phyloP scores from a whole-genome alignment of 257 asterid species.

The Scutellaria minor region DNA sequence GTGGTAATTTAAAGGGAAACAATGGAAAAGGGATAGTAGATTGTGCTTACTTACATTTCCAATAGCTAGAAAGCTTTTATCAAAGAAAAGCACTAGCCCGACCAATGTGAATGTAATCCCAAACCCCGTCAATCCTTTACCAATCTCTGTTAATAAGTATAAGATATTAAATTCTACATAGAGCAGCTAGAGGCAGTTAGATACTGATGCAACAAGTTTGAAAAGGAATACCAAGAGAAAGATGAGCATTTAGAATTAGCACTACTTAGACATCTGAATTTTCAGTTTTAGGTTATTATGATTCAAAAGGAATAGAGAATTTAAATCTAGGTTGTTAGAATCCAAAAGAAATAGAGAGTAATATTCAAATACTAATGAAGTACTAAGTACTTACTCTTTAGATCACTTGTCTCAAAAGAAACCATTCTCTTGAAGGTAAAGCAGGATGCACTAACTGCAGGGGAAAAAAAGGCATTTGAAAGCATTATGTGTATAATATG shows the following conservation, averaged over 20 bases:
- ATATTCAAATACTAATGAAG: not conserved
- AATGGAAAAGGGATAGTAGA: not conserved
- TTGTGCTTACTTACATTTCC: slow-evolving; percentile 48
- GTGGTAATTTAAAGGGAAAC: not conserved
- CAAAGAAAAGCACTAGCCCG: slow-evolving; percentile 45
- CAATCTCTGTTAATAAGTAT: slow-evolving; percentile 44
- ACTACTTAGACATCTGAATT: not conserved
- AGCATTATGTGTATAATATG: too few species aligned
- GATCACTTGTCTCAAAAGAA: slow-evolving; percentile 44
- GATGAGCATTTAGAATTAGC: not conserved
- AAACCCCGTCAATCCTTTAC: slow-evolving; percentile 46
- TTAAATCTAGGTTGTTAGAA: not conserved
- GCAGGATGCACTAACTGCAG: too few species aligned
- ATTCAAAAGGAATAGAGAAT: not conserved
- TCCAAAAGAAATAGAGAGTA: not conserved
- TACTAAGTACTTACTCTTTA: slow-evolving; percentile 48
- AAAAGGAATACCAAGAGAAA: not conserved
- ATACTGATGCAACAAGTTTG: slow-evolving; percentile 7
- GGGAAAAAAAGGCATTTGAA: too few species aligned
- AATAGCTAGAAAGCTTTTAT: slow-evolving; percentile 40
- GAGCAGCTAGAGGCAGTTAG: not conserved
- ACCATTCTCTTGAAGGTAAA: slow-evolving; percentile 35
- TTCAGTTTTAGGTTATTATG: not conserved
- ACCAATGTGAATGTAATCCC: slow-evolving; percentile 39
- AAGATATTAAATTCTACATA: not conserved